Base-by-base conservation (phyloP, 345 rosid genomes). In the Lagerstroemia speciosa region DNA sequence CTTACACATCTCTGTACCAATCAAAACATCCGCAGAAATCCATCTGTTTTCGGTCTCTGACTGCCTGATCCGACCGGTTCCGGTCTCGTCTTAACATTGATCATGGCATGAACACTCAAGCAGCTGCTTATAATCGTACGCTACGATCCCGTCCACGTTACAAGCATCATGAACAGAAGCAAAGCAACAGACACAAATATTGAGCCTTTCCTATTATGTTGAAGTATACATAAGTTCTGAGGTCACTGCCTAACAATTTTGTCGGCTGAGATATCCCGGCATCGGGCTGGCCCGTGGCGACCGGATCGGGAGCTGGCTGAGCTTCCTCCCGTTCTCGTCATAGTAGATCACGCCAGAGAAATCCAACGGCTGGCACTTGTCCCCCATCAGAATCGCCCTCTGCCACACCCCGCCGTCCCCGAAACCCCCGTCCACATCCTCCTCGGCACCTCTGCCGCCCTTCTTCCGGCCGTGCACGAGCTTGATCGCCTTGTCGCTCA, bases 331-430 rank as follows among this genome's bases (percentile, higher is more conserved):
- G 46, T n/a, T 19, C 71, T 80, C 74, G 63, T 95, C 98, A 36
- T 95, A 95, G 72, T 88, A 92, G 34, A 95, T 92, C 40, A 82
- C 98, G 20, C 99, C 99, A 11, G 99, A 87, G 71, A 89, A 80
- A 76, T 86, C 84, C 83, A 92, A 77, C 76, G 98, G 99, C 83
- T 92, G 89, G 76, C 99, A 95, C 70, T 87, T 90, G 50, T 88
- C 96, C 57, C 99, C 99, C 99, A 95, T 92, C 78, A 95, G 68
- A 69, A 95, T 92, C 74, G 83, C 52, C 80, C 81, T 83, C 69
- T 86, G 98, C 99, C 99, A 95, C 58, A 95, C 84, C 6, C 98
- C 97, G 27, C 93, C 88, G 27, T 94, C 93, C 65, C 88, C 97
- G 73, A 80, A 48, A 38, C 67, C 74, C 32, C 48, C 69, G 75